Evolutionary conservation across 495 filamentous ascomycete genomes (phyloP), one percentile per base, ranked within the genome.

Genomic region (Neurospora sp.): DNA sequence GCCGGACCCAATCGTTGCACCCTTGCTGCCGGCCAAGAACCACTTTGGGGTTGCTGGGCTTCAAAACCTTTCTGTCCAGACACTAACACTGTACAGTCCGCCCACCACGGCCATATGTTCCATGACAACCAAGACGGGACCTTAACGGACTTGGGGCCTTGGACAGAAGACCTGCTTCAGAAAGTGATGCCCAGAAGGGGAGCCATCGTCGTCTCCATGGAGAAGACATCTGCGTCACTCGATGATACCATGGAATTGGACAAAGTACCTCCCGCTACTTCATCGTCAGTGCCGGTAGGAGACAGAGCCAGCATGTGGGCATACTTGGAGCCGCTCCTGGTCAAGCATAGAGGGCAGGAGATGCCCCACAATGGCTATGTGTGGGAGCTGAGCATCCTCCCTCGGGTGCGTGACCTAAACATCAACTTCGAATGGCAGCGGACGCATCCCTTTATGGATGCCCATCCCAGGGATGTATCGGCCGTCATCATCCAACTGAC

Each of bases 121-220:
- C 80, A 83, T 44, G 81, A 84, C 53, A 81, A 83, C 40, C 44
- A 73, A 44, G 80, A 82, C n/a, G 81, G 82, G 0, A 84, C 81
- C 1, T 68, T 83, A 8, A 77, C 80, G 17, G 27, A 76, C 38
- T 76, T 6, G 73, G 71, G 22, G 70, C n/a, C 5, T 75, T 73
- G 22, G 59, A 10, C 4, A 16, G 61, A 74, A 37, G 59, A 74
- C 2, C 74, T 75, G 14, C 48, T 69, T 12, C 69, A 76, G 44
- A 35, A 76, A 70, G 8, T 35, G 40, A 10, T 59, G 72, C 41
- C 59, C 73, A 35, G 17, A 38, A 40, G 39, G 17, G 61, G 10
- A 8, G 74, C 74, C 4, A 65, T 77, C 38, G 71, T 79, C 17
- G 44, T 79, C 31, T 77, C 77, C 22, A 39, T 39, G 7, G 73